Conservation (phyloP, 2,329 filamentous ascomycete genomes). For the Penicillium brasilianum region DNA sequence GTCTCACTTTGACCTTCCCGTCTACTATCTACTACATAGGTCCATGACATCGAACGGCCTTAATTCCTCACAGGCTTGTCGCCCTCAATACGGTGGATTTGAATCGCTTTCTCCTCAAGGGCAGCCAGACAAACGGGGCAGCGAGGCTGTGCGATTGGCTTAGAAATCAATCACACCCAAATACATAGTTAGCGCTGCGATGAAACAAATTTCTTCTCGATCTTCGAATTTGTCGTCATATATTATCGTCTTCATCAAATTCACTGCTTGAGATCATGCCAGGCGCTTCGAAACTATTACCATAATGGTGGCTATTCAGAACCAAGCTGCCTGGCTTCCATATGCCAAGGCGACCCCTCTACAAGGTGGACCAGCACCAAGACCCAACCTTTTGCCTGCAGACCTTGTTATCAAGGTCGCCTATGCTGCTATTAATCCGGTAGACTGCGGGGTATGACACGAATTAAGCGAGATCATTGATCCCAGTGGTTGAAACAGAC, state of each 20-base stretch:
- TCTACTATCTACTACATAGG: no score
- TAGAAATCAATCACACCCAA: background rate
- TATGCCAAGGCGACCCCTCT: slow-evolving; percentile 10
- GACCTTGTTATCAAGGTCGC: slow-evolving; percentile 27
- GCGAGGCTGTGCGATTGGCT: background rate
- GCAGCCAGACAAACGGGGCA: no score
- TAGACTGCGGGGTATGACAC: slow-evolving; percentile 17
- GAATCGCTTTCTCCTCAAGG: background rate
- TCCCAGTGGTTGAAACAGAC: background rate
- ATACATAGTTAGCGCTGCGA: background rate
- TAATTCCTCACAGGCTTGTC: no score
- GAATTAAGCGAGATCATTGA: background rate
- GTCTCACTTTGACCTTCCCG: no score
- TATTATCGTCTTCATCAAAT: background rate
- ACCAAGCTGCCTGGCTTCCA: slow-evolving; percentile 25
- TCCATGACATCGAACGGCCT: no score
- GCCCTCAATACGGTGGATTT: background rate
- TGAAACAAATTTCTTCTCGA: background rate
- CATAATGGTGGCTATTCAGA: background rate
- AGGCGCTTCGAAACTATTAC: background rate
- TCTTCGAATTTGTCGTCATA: background rate
- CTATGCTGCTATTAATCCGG: slow-evolving; percentile 23
- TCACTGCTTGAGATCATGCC: background rate
- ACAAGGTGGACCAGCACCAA: slow-evolving; percentile 16
- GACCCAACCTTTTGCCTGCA: slow-evolving; percentile 11